These are phyloP conservation scores for Botryotinia globosa DNA, from an alignment of 2,329 filamentous ascomycete species.

Conservation along the genomic window DNA sequence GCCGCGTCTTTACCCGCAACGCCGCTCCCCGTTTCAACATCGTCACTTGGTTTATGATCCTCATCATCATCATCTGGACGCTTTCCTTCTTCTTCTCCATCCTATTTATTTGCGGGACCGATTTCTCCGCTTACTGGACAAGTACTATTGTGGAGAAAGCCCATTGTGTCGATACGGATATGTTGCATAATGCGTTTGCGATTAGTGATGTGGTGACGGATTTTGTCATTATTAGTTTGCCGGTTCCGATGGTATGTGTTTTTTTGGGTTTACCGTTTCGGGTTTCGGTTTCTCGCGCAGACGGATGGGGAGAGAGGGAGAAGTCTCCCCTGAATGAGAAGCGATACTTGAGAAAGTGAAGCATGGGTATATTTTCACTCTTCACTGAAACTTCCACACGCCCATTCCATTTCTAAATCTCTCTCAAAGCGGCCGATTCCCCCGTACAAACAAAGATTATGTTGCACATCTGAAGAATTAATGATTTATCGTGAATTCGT, in stretches of 20 bases:
- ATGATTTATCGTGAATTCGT: background rate
- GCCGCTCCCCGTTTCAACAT: slow-evolving; percentile 14
- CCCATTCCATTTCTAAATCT: background rate
- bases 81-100: slow-evolving; percentile 14
- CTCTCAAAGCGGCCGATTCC: background rate
- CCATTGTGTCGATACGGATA: slow-evolving; percentile 9
- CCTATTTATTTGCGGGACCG: slow-evolving; percentile 13
- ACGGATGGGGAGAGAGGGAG: too few relatives aligned
- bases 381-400: background rate
- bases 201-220: slow-evolving; percentile 16
- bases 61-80: slow-evolving; percentile 6
- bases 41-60: background rate
- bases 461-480: slow-evolving; percentile 5
- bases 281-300: too few relatives aligned
- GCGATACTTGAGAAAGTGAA: background rate
- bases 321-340: background rate
- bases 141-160: slow-evolving; percentile 15
- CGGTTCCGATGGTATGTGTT: slow-evolving; percentile 11
- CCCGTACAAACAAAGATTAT: background rate
- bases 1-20: slow-evolving; percentile 5
- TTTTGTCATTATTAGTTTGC: slow-evolving; percentile 8
- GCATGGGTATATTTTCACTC: background rate
- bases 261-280: too few relatives aligned
- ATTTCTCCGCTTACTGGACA: slow-evolving; percentile 9
- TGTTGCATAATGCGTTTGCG: slow-evolving; percentile 18